These are phyloP conservation scores for Hysterium pulicare DNA, from an alignment of 2,329 filamentous ascomycete genomes.

Conservation along the genomic window DNA sequence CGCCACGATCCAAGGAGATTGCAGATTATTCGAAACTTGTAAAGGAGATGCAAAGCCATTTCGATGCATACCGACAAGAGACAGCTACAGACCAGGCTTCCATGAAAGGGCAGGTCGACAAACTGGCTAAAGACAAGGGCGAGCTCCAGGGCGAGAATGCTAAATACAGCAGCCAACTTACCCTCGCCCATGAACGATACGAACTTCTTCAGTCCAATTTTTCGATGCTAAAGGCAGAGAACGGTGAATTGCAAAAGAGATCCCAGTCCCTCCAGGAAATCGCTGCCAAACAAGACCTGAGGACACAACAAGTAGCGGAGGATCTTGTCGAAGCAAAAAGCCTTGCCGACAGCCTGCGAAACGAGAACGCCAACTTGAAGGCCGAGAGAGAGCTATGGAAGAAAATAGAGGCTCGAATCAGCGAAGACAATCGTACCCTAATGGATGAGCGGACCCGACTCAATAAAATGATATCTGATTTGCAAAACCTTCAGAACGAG, in stretches of 20 bases:
- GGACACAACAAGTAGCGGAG: constrained; percentile 86
- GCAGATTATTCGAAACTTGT: constrained; percentile 74
- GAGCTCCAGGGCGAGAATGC: constrained; percentile 79
- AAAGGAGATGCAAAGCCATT: constrained; percentile 83
- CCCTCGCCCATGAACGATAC: constrained; percentile 76
- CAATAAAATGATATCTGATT: constrained; percentile 75
- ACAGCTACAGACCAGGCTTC: constrained; percentile 76
- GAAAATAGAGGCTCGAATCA: constrained; percentile 83
- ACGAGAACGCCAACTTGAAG: constrained; percentile 88
- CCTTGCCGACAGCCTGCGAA: constrained; percentile 79
- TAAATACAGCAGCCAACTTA: constrained; percentile 74
- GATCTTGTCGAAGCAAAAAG: constrained; percentile 85
- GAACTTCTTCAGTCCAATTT: constrained; percentile 90
- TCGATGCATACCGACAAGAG: constrained; percentile 86
- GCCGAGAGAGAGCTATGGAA: constrained; percentile 95
- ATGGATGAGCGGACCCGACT: constrained; percentile 81
- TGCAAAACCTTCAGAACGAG: constrained; percentile 89
- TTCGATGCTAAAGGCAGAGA: constrained; percentile 77
- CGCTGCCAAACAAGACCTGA: constrained; percentile 84
- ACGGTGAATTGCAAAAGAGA: constrained; percentile 80
- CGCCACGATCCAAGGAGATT: constrained; percentile 54
- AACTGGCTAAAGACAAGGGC: constrained; percentile 76
- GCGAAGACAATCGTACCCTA: constrained; percentile 81
- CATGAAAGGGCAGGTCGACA: constrained; percentile 79
- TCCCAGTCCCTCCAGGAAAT: constrained; percentile 73